Percentiles rank a stretch among this genome's conserved stretches.
Conservation (phyloP, 106 monocot genomes). For the Agapanthus africanus region DNA sequence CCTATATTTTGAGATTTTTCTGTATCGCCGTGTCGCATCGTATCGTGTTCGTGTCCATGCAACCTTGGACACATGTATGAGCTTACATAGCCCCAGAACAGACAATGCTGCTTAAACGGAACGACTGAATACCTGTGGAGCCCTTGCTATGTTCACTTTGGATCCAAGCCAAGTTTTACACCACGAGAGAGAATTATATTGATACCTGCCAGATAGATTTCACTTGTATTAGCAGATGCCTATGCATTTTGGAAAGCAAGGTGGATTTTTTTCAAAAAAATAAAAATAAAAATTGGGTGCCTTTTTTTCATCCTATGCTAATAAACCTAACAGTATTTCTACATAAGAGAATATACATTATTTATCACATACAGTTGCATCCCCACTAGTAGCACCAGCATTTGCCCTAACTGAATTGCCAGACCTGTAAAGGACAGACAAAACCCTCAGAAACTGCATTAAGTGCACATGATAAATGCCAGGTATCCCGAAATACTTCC, state of each 20-base stretch:
- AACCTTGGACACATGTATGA: background rate
- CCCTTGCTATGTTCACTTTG: slow-evolving; percentile 95
- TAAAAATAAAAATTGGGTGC: no score
- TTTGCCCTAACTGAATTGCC: slow-evolving; percentile 75
- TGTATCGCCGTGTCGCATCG: no score
- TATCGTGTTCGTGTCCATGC: no score
- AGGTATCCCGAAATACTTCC: no score
- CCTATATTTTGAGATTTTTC: no score
- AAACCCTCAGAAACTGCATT: background rate
- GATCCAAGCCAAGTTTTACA: slow-evolving; percentile 97
- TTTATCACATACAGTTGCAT: slow-evolving; percentile 64
- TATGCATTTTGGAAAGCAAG: background rate
- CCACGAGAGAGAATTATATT: slow-evolving; percentile 94
- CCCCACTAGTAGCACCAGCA: slow-evolving; percentile 69
- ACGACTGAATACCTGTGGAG: slow-evolving; percentile 65
- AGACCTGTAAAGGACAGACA: slow-evolving; percentile 55
- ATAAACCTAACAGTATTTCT: background rate
- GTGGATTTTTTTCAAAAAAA: no score
- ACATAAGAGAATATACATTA: background rate
- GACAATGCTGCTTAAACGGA: background rate
- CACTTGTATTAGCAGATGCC: slow-evolving; percentile 6
- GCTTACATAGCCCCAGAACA: background rate
- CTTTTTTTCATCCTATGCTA: background rate
- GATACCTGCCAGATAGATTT: slow-evolving; percentile 52
- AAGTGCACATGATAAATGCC: background rate